These are phyloP conservation scores for Aspergillus incahuasiensis DNA, from an alignment of 495 filamentous ascomycete genomes.

Conservation along the genomic window DNA sequence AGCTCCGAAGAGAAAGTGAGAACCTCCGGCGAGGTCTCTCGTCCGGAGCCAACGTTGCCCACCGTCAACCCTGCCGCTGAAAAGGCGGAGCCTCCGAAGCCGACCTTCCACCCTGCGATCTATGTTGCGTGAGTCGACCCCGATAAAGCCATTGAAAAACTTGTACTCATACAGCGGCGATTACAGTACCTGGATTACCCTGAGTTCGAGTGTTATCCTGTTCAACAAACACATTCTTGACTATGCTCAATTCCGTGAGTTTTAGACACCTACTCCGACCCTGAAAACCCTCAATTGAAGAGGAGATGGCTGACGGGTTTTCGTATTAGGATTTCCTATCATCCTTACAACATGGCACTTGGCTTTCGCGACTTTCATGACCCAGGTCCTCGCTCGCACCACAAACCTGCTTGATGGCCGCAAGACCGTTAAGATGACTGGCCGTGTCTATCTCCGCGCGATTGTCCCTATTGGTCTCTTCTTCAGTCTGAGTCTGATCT, in stretches of 20 bases:
- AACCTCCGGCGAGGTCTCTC: slow-evolving; percentile 66
- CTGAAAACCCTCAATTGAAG: neutral
- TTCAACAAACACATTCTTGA: slow-evolving; percentile 99
- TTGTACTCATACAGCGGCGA: slow-evolving; percentile 35
- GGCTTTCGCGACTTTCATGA: slow-evolving; percentile 83
- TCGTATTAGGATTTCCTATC: slow-evolving; percentile 45
- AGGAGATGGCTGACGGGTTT: neutral
- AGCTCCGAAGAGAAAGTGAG: slow-evolving; percentile 72
- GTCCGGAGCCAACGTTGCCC: slow-evolving; percentile 63
- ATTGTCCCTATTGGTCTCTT: slow-evolving; percentile 91
- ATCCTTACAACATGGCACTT: slow-evolving; percentile 93
- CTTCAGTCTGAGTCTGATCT: slow-evolving; percentile 92
- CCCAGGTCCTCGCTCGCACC: slow-evolving; percentile 80
- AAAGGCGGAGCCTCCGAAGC: slow-evolving; percentile 59
- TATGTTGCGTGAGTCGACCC: slow-evolving; percentile 73
- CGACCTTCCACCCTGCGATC: slow-evolving; percentile 72
- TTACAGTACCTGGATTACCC: slow-evolving; percentile 77
- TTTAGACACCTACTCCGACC: neutral
- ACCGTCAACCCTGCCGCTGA: slow-evolving; percentile 70
- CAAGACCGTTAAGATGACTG: slow-evolving; percentile 91
- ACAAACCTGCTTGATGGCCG: slow-evolving; percentile 83
- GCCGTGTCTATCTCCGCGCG: slow-evolving; percentile 80
- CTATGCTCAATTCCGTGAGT: slow-evolving; percentile 77
- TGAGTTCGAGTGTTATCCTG: slow-evolving; percentile 90
- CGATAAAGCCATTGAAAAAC: neutral